These are phyloP conservation scores for Sparassis latifolia DNA, from an alignment of 1,284 basidiomycete genomes.

Conservation along the genomic window DNA sequence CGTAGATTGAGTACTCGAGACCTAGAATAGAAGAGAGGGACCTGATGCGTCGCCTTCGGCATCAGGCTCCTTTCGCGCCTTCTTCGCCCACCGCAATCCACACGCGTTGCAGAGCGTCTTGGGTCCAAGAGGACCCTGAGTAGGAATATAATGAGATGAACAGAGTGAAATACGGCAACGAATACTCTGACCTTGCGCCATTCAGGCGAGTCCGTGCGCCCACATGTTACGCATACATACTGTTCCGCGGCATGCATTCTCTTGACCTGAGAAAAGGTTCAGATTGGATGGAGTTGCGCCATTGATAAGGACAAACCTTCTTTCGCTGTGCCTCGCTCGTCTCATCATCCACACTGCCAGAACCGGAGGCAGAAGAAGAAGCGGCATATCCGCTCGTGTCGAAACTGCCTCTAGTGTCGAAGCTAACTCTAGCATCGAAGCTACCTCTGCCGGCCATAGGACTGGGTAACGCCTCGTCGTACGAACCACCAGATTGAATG, in stretches of 20 bases:
- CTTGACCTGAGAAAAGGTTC: slow-evolving; percentile 31
- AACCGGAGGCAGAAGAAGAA: neutral
- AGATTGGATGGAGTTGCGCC: neutral
- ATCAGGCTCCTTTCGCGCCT: slow-evolving; percentile 32
- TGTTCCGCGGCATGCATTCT: slow-evolving; percentile 51
- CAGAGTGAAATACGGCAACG: slow-evolving; percentile 10
- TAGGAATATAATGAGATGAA: slow-evolving; percentile 12
- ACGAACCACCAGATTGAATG: neutral
- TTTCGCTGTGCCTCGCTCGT: slow-evolving; percentile 24
- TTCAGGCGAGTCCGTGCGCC: slow-evolving; percentile 75
- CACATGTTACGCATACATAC: slow-evolving; percentile 73
- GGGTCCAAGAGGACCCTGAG: slow-evolving; percentile 71
- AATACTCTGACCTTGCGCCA: slow-evolving; percentile 64
- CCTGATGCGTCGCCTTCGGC: neutral
- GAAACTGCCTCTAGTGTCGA: too few relatives aligned
- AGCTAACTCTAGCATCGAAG: neutral
- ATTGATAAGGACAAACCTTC: slow-evolving; percentile 27
- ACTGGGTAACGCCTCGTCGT: slow-evolving; percentile 8
- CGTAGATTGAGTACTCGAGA: neutral
- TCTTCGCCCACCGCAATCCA: slow-evolving; percentile 80
- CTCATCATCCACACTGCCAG: slow-evolving; percentile 7
- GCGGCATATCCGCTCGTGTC: neutral
- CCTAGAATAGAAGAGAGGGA: neutral
- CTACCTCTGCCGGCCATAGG: neutral
- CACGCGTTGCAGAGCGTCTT: slow-evolving; percentile 89